Base-by-base conservation (phyloP, 345 rosid genomes). In the Trapa incisa region DNA sequence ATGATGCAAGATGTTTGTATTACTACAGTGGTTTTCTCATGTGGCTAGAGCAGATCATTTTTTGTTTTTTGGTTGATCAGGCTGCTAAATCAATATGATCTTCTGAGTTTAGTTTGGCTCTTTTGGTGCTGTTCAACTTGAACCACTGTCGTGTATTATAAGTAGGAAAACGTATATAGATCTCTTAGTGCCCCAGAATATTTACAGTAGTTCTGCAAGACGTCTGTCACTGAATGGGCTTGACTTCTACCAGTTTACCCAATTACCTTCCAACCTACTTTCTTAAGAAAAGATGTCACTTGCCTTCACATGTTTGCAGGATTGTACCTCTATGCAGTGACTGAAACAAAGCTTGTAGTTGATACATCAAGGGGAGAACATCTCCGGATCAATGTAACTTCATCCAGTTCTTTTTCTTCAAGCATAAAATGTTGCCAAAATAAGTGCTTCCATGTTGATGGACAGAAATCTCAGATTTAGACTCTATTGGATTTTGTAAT, bases 321-420 rank as follows among this genome's bases (percentile, higher is more conserved):
- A 45, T 73, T 94, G 22, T 94, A 89, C 79, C 82, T 94, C 43
- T 88, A 87, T 77, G 83, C 87, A 2, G 95, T 78, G 47, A 91
- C 95, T 2, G 97, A 94, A 83, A 79, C 99, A 35, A 86, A 91
- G 85, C 93, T 94, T 67, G 81, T 86, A 37, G 99, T 94, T 16
- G 99, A 94, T 73, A 91, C 99, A 47, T 94, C 99, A 17, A 81
- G 97, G 69, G 96, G 97, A 76, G 97, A 91, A 81, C 84, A 85
- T 48, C 75, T 94, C 41, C 92, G 86, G 5, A 89, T 94, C 80
- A 94, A 91, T 68, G 99, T 94, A 94, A 78, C 74, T 50, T 74
- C 68, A 56, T 61, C 68, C 2, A 3, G 68, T 69, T 64, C 65
- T 70, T 47, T 62, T 56, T 47, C 71, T 6, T 64, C 37, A 42